Base-by-base conservation (phyloP, 768 basidiomycete species). In the Trametes villosa region DNA sequence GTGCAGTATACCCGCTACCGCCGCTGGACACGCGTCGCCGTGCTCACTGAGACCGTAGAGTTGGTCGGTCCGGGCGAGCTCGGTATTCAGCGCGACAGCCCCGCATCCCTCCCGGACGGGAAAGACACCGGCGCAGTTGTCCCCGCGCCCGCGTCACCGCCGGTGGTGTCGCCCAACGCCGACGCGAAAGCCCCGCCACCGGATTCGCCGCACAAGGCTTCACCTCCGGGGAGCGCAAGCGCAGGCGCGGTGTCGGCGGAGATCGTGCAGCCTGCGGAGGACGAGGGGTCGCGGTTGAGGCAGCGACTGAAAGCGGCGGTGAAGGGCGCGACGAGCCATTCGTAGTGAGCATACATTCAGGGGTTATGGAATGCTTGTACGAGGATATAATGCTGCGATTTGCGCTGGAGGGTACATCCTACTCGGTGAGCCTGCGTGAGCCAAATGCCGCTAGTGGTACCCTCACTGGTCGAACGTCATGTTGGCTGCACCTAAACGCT, bases 21-120 rank as follows among this genome's bases (percentile, higher is more conserved):
- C 53, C 80, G 92, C 49, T 96, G 94, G 94, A 89, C 90, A 0
- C 87, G 94, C 49, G 79, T 94, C 33, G 94, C 94, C 2, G 74
- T 89, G 20, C 84, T 94, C 44, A 83, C 77, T 4, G 94, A 96
- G 75, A 83, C 80, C 0, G 78, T 92, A 18, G 86, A 92, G 63
- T 72, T 77, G 27, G 84, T 86, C 9, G 75, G 63, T 33, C 66
- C 70, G 7, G 73, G 72, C 11, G 67, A 68, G 15, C 63, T 67
- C 4, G 73, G 73, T 12, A 66, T 72, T 11, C 65, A 62, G 46
- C 60, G 67, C 15, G 69, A 68, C 34, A 59, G 64, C 4, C 62
- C 53, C 12, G 31, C 41, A 9, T 34, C 34, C 24, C 15, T 34
- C 31, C 13, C 24, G 13, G 50, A 48, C 9, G 7, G 44, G 24